Conservation (phyloP, 164 flowering plant genomes). For the Litsea cubeba region DNA sequence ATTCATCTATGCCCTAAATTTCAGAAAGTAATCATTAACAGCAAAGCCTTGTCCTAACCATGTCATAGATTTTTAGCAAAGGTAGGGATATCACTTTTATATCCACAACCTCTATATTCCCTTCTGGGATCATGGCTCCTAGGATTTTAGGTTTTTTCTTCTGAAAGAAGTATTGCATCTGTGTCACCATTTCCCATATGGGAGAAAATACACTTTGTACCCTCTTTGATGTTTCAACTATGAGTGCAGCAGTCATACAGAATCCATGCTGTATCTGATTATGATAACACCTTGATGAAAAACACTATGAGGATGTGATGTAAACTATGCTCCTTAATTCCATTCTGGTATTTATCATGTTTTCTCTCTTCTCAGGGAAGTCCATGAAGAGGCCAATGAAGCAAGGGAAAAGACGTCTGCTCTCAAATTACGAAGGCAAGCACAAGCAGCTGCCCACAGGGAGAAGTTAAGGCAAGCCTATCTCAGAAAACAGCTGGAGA, state of each 20-base stretch:
- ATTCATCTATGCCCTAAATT: no score
- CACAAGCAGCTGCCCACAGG: conserved; percentile 67
- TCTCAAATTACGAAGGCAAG: conserved; percentile 72
- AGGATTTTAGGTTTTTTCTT: no score
- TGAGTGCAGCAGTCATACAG: neutral
- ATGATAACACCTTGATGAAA: neutral
- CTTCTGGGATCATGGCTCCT: no score
- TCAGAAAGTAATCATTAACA: no score
- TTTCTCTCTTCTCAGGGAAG: conserved; percentile 52
- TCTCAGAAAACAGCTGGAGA: conserved; percentile 73
- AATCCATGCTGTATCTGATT: neutral
- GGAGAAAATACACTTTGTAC: no score
- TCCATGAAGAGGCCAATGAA: conserved; percentile 79
- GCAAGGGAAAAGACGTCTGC: conserved; percentile 75
- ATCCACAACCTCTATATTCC: no score
- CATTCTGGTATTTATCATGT: neutral
- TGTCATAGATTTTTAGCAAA: no score
- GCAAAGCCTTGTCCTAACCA: no score
- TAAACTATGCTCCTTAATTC: neutral
- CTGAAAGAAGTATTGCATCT: no score
- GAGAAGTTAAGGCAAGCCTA: conserved; percentile 87
- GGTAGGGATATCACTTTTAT: no score
- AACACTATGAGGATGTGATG: neutral
- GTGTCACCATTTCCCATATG: no score
- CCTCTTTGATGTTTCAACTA: no score